phyloP scores from a whole-genome alignment of 2,329 filamentous ascomycete genomes.

The Colletotrichum ledebouriae region DNA sequence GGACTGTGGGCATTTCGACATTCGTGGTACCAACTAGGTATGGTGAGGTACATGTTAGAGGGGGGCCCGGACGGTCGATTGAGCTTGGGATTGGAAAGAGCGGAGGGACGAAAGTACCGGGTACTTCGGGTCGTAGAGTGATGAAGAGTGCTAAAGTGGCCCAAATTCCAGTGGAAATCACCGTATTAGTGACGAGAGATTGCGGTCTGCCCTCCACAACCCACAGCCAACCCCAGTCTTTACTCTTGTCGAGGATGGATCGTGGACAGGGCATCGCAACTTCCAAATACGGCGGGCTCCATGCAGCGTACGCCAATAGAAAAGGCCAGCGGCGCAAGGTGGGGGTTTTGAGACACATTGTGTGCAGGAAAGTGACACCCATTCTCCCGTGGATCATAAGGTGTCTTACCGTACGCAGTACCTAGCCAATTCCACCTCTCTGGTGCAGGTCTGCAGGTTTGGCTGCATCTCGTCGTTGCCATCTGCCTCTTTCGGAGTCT shows the following conservation, averaged over 20 bases:
- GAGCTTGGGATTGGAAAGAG: not conserved
- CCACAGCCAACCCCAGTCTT: conserved; percentile 3
- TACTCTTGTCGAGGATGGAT: conserved; percentile 17
- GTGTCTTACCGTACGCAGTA: not conserved
- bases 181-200: conserved; percentile 29
- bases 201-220: conserved; percentile 25
- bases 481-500: conserved; percentile 14
- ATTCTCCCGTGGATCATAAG: not conserved
- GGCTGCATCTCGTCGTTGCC: conserved; percentile 8
- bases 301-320: conserved; percentile 18
- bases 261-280: conserved; percentile 11
- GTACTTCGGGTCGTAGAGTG: not conserved
- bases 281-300: conserved; percentile 31
- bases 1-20: not conserved
- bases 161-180: conserved; percentile 24
- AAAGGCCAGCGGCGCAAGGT: conserved; percentile 26
- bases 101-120: conserved; percentile 11
- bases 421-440: conserved; percentile 14
- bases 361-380: not conserved
- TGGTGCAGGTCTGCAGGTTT: not conserved
- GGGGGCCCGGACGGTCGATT: not conserved
- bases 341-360: not conserved
- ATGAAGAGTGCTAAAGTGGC: not conserved
- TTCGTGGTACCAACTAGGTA: too few species aligned
- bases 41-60: too few species aligned